Conservation (phyloP, 768 basidiomycete genomes). For the Mycena alexandri region DNA sequence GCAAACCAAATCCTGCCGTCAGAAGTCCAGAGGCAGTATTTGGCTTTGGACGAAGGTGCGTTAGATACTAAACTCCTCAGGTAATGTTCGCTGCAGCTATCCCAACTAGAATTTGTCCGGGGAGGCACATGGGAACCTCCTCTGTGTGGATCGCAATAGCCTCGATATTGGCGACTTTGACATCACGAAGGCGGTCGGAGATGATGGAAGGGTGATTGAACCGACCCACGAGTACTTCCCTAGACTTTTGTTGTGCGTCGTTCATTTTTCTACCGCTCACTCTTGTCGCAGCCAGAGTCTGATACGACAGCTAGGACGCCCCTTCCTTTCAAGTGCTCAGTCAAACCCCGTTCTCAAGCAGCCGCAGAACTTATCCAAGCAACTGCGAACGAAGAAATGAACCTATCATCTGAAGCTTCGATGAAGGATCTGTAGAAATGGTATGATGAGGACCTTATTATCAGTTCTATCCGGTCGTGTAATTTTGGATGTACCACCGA, state of each 20-base stretch:
- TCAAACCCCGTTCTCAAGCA: not conserved
- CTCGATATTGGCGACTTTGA: constrained; percentile 11
- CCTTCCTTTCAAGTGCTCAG: constrained; percentile 17
- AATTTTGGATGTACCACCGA: too few relatives aligned
- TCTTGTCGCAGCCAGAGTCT: not conserved
- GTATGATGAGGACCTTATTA: too few relatives aligned
- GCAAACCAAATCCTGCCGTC: not conserved
- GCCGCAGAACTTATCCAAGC: too few relatives aligned
- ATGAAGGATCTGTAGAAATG: too few relatives aligned
- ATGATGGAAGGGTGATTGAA: not conserved
- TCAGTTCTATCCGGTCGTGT: too few relatives aligned
- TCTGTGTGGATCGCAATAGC: constrained; percentile 14
- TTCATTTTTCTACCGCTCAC: not conserved
- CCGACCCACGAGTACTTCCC: constrained; percentile 5
- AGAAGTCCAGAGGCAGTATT: constrained; percentile 4
- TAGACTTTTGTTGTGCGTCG: not conserved
- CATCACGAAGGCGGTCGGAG: constrained; percentile 14
- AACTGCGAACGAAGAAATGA: too few relatives aligned
- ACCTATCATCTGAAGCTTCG: too few relatives aligned
- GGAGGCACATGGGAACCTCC: constrained; percentile 10
- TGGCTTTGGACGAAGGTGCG: constrained; percentile 19
- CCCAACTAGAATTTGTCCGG: constrained; percentile 25
- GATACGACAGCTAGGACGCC: not conserved
- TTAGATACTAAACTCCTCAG: not conserved
- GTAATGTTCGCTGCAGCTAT: too few relatives aligned